Evolutionary conservation across 371 early-diverging fungal genomes (phyloP), one percentile per base, ranked within the genome.

Genomic region (Mucor irregularis): DNA sequence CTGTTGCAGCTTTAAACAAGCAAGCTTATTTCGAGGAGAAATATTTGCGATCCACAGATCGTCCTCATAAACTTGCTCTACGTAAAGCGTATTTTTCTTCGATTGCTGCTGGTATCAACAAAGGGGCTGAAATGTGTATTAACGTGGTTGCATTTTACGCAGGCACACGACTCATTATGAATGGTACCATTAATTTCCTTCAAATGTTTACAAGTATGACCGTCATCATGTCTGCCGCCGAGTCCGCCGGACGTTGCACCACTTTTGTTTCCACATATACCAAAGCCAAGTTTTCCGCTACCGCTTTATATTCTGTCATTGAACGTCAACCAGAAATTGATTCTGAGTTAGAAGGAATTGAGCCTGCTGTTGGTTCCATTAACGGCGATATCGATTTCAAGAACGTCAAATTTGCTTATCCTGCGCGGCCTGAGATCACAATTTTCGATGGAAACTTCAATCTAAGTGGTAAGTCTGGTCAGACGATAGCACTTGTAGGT

Each of bases 401-500:
- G 21, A 58, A 85, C 47, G 83, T 88, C 14, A 67, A 79, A 3
- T 96, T 96, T 69, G 62, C 69, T n/a, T 95, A 97, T 66, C 96
- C 96, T 24, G 82, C 87, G 35, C 85, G 96, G 14, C 84, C 85
- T 4, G 77, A 89, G 54, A 74, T 88, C 30, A 67, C 74, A 34
- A 85, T 98, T 25, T 89, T 96, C 56, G 77, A 82, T 13, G 88
- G 90, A 19, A 56, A 69, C 38, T 67, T 97, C 56, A 79, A 83
- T 58, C 65, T 96, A 24, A 63, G 81, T 30, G 87, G 91, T 28
- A 64, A 76, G 46, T 77, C 85, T 1, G 91, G 92, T 25, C 78
- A 94, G 65, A 88, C 83, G 1, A 86, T 92, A 16, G 96, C 94
- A 2, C 64, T 95, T 13, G 94, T 93, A 2, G 96, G 96, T 2